Conservation (phyloP, 148 eudicot species). For the Pharnaceum exiguum region DNA sequence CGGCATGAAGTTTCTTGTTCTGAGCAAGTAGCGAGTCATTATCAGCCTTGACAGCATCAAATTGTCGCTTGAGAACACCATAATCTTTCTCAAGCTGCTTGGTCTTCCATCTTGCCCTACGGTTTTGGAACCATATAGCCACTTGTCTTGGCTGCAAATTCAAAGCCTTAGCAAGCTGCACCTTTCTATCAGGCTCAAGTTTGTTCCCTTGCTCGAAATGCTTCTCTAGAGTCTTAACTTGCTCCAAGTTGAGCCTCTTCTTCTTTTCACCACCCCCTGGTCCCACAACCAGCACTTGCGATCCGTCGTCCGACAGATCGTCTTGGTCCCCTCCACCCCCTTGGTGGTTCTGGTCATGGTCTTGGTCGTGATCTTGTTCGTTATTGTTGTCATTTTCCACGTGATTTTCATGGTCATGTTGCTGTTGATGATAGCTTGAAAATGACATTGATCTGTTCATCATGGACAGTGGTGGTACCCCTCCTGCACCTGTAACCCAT, state of each 20-base stretch:
- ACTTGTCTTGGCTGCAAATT: constrained; percentile 74
- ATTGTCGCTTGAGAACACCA: constrained; percentile 56
- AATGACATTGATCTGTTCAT: constrained; percentile 73
- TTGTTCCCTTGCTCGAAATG: constrained; percentile 72
- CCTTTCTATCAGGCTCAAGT: constrained; percentile 69
- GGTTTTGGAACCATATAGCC: constrained; percentile 82
- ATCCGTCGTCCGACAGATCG: constrained; percentile 60
- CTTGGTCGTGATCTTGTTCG: neutral
- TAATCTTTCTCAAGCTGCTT: constrained; percentile 78
- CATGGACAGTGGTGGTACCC: constrained; percentile 22
- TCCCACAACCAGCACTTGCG: constrained; percentile 34
- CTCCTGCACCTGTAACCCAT: constrained; percentile 24
- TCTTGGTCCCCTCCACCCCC: constrained; percentile 27
- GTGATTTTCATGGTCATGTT: constrained; percentile 9
- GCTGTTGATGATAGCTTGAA: constrained; percentile 38
- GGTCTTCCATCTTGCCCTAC: constrained; percentile 85
- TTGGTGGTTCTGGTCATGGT: neutral
- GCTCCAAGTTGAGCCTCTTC: constrained; percentile 68
- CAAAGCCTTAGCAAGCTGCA: constrained; percentile 66
- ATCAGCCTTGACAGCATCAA: constrained; percentile 65
- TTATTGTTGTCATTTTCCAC: constrained; percentile 19
- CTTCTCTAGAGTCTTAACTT: constrained; percentile 78
- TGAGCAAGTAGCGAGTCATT: constrained; percentile 58
- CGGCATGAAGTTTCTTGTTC: constrained; percentile 64
- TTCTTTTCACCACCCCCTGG: constrained; percentile 64